Percentiles rank a stretch among this genome's conserved stretches.
These are phyloP conservation scores for Moesziomyces antarcticus DNA, from an alignment of 1,284 basidiomycete species.

Conservation along the genomic window DNA sequence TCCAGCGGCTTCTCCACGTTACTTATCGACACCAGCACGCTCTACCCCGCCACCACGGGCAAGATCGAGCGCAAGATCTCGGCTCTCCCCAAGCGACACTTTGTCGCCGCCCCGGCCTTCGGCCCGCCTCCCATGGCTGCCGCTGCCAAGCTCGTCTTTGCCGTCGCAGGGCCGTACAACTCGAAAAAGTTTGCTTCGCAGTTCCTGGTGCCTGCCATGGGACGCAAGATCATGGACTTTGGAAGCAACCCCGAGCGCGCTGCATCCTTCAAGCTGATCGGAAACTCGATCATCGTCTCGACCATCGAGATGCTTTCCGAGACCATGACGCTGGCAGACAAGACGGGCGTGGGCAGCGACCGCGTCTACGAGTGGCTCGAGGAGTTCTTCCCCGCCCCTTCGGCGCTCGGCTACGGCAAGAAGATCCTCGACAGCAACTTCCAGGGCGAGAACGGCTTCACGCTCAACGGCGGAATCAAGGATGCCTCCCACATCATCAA, in stretches of 20 bases:
- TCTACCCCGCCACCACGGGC: constrained; percentile 51
- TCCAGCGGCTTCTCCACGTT: constrained; percentile 28
- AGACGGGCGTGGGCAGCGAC: constrained; percentile 79
- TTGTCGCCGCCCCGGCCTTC: constrained; percentile 84
- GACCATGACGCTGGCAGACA: constrained; percentile 83
- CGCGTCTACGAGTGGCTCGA: constrained; percentile 69
- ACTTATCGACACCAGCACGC: constrained; percentile 51
- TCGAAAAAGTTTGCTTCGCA: constrained; percentile 84
- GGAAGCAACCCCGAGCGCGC: constrained; percentile 81
- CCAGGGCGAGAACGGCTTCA: constrained; percentile 81
- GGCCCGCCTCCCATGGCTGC: constrained; percentile 74
- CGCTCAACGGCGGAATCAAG: constrained; percentile 88
- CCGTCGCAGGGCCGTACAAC: constrained; percentile 84
- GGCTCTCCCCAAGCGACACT: constrained; percentile 74
- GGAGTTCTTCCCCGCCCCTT: constrained; percentile 58
- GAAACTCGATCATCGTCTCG: constrained; percentile 59
- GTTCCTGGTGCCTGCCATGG: constrained; percentile 78
- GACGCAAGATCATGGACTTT: constrained; percentile 75
- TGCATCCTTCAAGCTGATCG: constrained; percentile 77
- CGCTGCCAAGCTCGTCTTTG: constrained; percentile 77
- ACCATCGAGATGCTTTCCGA: constrained; percentile 81
- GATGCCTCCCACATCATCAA: constrained; percentile 72
- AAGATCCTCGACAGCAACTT: constrained; percentile 78
- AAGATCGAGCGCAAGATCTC: constrained; percentile 80
- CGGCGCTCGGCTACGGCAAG: constrained; percentile 55